Percentiles rank a stretch among this genome's conserved stretches.
phyloP scores from a whole-genome alignment of 2,329 filamentous ascomycete genomes.

The Paraphoma sp. region DNA sequence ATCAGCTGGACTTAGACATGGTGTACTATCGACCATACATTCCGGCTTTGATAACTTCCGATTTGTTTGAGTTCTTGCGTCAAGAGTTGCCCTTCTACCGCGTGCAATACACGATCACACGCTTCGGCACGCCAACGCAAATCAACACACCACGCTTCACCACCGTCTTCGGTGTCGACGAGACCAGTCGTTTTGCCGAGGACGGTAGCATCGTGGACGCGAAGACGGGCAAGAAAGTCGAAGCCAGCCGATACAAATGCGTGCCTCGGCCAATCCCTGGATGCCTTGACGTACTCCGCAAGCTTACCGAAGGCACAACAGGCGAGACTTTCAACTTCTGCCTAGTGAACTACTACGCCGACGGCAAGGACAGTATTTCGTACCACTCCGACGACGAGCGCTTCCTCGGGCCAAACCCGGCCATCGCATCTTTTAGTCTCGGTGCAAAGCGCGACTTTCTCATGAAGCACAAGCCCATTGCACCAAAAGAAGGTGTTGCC shows the following conservation, averaged over 20 bases:
- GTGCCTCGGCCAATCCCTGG: slow-evolving; percentile 73
- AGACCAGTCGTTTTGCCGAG: slow-evolving; percentile 65
- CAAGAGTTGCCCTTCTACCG: slow-evolving; percentile 77
- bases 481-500: slow-evolving; percentile 42
- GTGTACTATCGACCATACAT: slow-evolving; percentile 79
- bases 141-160: slow-evolving; percentile 69
- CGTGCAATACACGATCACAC: slow-evolving; percentile 75
- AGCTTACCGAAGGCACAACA: slow-evolving; percentile 69
- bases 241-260: slow-evolving; percentile 62
- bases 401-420: slow-evolving; percentile 72
- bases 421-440: slow-evolving; percentile 77
- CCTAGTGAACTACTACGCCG: slow-evolving; percentile 84
- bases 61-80: slow-evolving; percentile 74
- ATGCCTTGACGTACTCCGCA: slow-evolving; percentile 70
- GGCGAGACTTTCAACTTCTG: slow-evolving; percentile 78
- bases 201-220: slow-evolving; percentile 50
- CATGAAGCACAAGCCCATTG: slow-evolving; percentile 75
- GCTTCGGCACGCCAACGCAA: slow-evolving; percentile 66
- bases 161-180: slow-evolving; percentile 67
- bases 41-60: slow-evolving; percentile 60
- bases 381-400: slow-evolving; percentile 83
- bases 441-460: slow-evolving; percentile 77
- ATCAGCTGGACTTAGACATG: slow-evolving; percentile 74
- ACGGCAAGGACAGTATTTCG: slow-evolving; percentile 76
- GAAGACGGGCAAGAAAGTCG: slow-evolving; percentile 49